Evolutionary conservation across 2,329 filamentous ascomycete species (phyloP).

Genomic region (Phoma herbarum): DNA sequence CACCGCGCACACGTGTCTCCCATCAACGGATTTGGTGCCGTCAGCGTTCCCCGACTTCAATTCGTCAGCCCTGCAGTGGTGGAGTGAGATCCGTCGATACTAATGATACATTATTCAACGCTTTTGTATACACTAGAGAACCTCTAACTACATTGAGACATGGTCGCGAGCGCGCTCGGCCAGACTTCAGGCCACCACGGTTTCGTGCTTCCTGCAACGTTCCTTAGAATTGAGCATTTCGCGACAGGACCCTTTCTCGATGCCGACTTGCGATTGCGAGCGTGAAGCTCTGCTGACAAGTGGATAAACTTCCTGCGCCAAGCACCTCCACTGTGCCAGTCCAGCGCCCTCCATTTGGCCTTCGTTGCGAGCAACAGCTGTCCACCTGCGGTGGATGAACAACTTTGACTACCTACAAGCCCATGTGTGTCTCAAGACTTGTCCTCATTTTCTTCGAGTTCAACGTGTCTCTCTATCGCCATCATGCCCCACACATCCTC

Average conservation of each 20-base stretch:
- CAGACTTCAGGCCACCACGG: conserved; percentile 11
- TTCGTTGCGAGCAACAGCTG: neutral
- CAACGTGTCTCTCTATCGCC: conserved; percentile 3
- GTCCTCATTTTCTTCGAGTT: neutral
- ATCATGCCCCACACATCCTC: neutral
- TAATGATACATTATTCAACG: conserved; percentile 14
- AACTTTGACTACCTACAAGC: neutral
- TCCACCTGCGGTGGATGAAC: too few relatives aligned
- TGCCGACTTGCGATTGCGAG: conserved; percentile 11
- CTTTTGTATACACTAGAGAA: conserved; percentile 9
- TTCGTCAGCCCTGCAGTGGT: conserved; percentile 17
- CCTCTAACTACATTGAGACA: conserved; percentile 10
- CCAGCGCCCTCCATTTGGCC: neutral
- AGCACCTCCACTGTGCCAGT: too few relatives aligned
- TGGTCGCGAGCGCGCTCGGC: conserved; percentile 17
- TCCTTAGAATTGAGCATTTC: conserved; percentile 4
- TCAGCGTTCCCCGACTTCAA: conserved; percentile 8
- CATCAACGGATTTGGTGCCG: neutral
- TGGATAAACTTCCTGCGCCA: neutral
- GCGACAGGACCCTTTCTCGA: conserved; percentile 8
- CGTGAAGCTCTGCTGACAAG: neutral
- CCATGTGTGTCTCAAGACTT: neutral
- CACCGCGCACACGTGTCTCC: neutral
- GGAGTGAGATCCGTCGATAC: conserved; percentile 17
- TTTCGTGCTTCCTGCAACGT: neutral